A percentile compares a stretch with the other conserved stretches of the same genome.
phyloP scores from a whole-genome alignment of 192 early-diverging fungal genomes.

The Backusella sp. region DNA sequence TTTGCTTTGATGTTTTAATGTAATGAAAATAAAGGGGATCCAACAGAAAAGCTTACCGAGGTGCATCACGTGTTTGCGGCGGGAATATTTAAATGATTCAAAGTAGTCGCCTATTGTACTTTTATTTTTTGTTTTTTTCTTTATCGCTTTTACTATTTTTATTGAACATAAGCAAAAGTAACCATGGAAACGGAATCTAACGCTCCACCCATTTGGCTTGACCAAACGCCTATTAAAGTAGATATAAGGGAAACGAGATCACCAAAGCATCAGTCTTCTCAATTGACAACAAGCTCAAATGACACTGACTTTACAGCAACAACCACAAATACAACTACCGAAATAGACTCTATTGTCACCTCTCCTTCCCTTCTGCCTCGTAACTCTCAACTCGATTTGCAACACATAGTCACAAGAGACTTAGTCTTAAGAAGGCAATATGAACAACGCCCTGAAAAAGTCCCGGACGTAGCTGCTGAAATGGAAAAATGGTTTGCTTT shows the following conservation, averaged over 20 bases:
- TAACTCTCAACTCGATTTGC: neutral
- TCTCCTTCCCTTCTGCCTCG: neutral
- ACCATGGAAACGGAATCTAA: neutral
- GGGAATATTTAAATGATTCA: constrained; percentile 7
- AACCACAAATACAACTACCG: neutral
- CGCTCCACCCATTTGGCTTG: neutral
- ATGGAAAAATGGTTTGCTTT: constrained; percentile 41
- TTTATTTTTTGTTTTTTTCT: neutral
- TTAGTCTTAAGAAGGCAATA: neutral
- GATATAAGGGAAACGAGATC: neutral
- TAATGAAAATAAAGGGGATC: neutral
- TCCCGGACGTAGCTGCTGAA: constrained; percentile 30
- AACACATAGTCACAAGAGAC: neutral
- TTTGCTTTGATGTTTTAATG: neutral
- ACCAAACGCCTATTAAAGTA: neutral
- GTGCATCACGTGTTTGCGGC: neutral
- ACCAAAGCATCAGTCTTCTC: constrained; percentile 4
- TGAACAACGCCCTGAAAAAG: constrained; percentile 11
- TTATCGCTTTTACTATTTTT: neutral
- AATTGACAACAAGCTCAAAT: neutral
- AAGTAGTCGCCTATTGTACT: neutral
- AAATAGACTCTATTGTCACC: neutral
- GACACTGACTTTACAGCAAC: constrained; percentile 7
- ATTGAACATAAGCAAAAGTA: neutral
- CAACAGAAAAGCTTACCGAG: neutral